Evolutionary conservation across 495 filamentous ascomycete species (phyloP).

Genomic region (Hypomontagnella monticulosa): DNA sequence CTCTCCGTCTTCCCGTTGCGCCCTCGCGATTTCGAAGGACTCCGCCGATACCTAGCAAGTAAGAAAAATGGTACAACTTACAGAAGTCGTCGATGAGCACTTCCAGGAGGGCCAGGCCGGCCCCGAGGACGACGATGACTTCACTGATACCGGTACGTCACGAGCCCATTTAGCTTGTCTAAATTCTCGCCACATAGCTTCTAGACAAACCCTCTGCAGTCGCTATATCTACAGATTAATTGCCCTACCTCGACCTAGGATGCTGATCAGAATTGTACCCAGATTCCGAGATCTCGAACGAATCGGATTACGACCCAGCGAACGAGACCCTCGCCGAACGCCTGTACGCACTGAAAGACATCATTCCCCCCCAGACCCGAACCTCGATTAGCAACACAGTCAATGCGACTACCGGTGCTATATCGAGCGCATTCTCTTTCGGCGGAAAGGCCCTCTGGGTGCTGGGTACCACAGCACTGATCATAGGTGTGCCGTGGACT

Average conservation of each 20-base stretch:
- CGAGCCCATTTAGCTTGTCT: constrained; percentile 15
- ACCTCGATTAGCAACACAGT: constrained; percentile 70
- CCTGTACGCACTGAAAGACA: constrained; percentile 86
- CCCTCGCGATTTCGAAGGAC: no score
- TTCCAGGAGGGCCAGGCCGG: constrained; percentile 80
- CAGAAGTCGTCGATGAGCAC: constrained; percentile 95
- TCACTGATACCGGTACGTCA: constrained; percentile 83
- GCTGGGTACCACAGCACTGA: constrained; percentile 82
- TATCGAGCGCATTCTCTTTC: constrained; percentile 70
- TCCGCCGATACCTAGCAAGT: no score
- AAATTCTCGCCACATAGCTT: background rate
- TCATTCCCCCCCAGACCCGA: constrained; percentile 85
- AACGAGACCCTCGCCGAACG: constrained; percentile 80
- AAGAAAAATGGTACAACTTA: constrained; percentile 96
- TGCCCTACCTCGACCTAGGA: background rate
- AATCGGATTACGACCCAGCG: constrained; percentile 60
- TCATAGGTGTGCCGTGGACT: constrained; percentile 92
- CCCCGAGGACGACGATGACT: constrained; percentile 83
- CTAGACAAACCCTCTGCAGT: background rate
- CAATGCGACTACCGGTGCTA: constrained; percentile 57
- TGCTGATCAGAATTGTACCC: constrained; percentile 28
- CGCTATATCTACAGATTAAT: background rate
- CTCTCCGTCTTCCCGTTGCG: no score
- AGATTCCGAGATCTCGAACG: constrained; percentile 74
- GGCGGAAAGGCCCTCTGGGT: constrained; percentile 88